Percentiles rank a stretch among this genome's conserved stretches.
Evolutionary conservation across 108 stramenopile genomes (phyloP).

Genomic region (Cyclotella atomus): DNA sequence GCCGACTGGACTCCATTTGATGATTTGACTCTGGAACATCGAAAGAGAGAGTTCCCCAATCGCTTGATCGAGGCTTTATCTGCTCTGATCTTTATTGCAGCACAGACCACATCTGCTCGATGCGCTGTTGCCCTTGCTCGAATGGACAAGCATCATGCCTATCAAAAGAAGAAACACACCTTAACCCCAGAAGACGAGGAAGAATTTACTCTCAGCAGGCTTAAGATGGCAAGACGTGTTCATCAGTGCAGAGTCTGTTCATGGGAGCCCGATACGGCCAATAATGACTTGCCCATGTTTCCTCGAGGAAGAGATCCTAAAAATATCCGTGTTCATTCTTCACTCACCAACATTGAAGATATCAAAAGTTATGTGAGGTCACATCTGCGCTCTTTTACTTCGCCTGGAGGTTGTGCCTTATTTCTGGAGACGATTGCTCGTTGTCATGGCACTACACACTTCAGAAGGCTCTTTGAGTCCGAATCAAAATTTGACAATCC

Average conservation of each 20-base stretch:
- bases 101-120: constrained; percentile 50
- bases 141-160: constrained; percentile 31
- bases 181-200: constrained; percentile 31
- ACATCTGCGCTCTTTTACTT: constrained; percentile 61
- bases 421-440: constrained; percentile 77
- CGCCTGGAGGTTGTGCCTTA: constrained; percentile 79
- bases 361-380: constrained; percentile 68
- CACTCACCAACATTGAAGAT: constrained; percentile 69
- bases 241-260: constrained; percentile 69
- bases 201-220: constrained; percentile 14
- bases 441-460: constrained; percentile 56
- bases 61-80: constrained; percentile 75
- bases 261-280: constrained; percentile 61
- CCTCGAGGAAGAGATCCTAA: constrained; percentile 47
- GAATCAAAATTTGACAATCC: constrained; percentile 13
- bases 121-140: constrained; percentile 36
- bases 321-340: constrained; percentile 52
- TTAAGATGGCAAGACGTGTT: constrained; percentile 31
- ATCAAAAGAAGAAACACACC: constrained; percentile 18
- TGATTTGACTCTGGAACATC: constrained; percentile 57
- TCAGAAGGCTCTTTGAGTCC: constrained; percentile 27
- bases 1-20: constrained; percentile 52
- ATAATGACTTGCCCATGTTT: constrained; percentile 18
- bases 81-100: constrained; percentile 70
- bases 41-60: constrained; percentile 63